Evolutionary conservation across 1,139 yeast species (phyloP).

Genomic region (Sugiyamaella grinbergsii): DNA sequence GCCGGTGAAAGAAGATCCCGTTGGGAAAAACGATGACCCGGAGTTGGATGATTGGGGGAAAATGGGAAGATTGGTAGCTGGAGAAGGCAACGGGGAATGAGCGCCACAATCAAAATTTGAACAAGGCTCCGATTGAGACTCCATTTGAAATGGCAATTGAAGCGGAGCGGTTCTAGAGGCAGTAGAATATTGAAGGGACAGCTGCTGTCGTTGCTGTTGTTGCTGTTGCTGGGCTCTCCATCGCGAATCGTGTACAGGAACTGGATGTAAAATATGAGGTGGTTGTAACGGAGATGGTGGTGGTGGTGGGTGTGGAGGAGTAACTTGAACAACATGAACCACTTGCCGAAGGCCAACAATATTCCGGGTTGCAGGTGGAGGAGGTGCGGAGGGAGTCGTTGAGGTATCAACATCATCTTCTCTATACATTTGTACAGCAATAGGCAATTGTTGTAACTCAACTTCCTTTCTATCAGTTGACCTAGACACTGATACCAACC

Average conservation of each 20-base stretch:
- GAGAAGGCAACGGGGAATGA: background rate
- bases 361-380: background rate
- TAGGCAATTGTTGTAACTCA: background rate
- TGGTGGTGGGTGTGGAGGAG: background rate
- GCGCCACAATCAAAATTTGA: too few relatives aligned
- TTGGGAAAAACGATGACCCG: background rate
- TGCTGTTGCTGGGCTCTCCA: constrained; percentile 9
- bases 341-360: background rate
- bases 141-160: background rate
- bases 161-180: constrained; percentile 1
- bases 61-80: background rate
- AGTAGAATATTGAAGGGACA: background rate
- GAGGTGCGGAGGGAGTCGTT: background rate
- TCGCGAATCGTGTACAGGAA: constrained; percentile 12
- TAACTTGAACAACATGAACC: background rate
- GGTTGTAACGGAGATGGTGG: constrained; percentile 2
- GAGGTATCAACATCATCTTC: constrained; percentile 8
- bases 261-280: constrained; percentile 7
- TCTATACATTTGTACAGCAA: constrained; percentile 6
- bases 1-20: background rate
- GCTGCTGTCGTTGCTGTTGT: too few relatives aligned
- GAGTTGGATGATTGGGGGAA: background rate
- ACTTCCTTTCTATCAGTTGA: background rate
- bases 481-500: background rate
- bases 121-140: background rate